These are phyloP conservation scores for Platanus orientalis DNA, from an alignment of 164 flowering plant species.

Conservation along the genomic window DNA sequence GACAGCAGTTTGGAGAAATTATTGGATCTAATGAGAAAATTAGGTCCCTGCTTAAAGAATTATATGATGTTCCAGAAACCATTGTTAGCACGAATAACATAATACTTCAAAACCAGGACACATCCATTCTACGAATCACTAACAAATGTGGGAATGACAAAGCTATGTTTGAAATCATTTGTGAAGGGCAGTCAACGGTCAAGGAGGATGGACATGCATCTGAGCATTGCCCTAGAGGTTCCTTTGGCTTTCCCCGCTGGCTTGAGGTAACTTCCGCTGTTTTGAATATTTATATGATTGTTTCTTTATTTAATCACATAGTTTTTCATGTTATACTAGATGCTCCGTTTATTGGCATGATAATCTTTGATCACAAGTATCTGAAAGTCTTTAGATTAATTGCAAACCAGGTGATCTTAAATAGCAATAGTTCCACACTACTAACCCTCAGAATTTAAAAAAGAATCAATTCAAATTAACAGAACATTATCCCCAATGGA, in stretches of 20 bases:
- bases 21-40: conserved; percentile 52
- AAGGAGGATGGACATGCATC: conserved; percentile 49
- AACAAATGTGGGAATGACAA: conserved; percentile 48
- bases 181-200: conserved; percentile 57
- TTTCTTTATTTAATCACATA: too few species aligned
- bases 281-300: too few species aligned
- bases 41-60: conserved; percentile 41
- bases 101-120: conserved; percentile 69
- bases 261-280: conserved; percentile 65
- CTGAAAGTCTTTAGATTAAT: too few species aligned
- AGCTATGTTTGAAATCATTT: conserved; percentile 58
- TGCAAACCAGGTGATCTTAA: too few species aligned
- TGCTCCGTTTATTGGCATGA: too few species aligned
- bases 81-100: conserved; percentile 59
- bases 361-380: too few species aligned
- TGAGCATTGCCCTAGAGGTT: conserved; percentile 52
- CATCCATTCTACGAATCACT: conserved; percentile 51
- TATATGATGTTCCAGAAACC: conserved; percentile 65
- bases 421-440: too few species aligned
- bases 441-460: too few species aligned
- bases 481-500: too few species aligned
- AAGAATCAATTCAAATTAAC: too few species aligned
- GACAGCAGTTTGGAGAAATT: conserved; percentile 72
- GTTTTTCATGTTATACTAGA: too few species aligned
- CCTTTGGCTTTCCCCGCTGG: conserved; percentile 91